A percentile compares a stretch with the other conserved stretches of the same genome.
These are phyloP conservation scores for Musa acuminata DNA, from an alignment of 176 grass and related monocot species.

Conservation along the genomic window DNA sequence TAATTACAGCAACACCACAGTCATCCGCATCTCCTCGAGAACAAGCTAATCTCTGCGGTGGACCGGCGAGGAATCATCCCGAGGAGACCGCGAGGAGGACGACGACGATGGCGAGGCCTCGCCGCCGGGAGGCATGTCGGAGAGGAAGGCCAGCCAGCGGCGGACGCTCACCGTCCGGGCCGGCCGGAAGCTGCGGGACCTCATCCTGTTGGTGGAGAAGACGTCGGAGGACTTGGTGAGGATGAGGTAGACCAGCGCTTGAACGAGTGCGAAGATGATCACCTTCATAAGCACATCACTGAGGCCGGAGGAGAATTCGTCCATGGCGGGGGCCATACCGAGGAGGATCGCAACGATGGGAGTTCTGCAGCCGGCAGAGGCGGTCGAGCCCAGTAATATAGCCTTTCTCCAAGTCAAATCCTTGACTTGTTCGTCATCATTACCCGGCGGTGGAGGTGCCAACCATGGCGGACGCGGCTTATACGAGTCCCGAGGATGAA, in stretches of 20 bases:
- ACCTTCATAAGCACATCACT: constrained; percentile 26
- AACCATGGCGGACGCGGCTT: no score
- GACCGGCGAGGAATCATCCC: not conserved
- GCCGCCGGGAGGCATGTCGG: constrained; percentile 53
- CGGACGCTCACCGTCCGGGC: constrained; percentile 56
- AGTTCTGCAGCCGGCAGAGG: no score
- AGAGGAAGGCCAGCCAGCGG: constrained; percentile 42
- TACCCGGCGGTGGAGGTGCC: no score
- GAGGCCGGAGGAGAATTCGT: not conserved
- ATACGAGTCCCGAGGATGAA: no score
- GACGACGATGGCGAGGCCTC: constrained; percentile 11
- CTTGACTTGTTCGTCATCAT: no score
- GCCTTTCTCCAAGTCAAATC: no score
- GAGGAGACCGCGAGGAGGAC: not conserved
- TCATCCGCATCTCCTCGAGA: no score
- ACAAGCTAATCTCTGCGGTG: not conserved
- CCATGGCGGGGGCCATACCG: not conserved
- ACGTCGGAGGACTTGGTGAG: constrained; percentile 54
- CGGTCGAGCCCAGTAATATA: no score
- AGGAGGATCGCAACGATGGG: no score
- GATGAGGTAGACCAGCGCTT: constrained; percentile 35
- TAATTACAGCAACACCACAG: no score
- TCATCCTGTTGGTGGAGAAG: constrained; percentile 36
- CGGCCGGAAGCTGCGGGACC: constrained; percentile 48
- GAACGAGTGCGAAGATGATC: constrained; percentile 22